Conservation (phyloP, 2,329 filamentous ascomycete genomes). For the Fusarium nodosum region DNA sequence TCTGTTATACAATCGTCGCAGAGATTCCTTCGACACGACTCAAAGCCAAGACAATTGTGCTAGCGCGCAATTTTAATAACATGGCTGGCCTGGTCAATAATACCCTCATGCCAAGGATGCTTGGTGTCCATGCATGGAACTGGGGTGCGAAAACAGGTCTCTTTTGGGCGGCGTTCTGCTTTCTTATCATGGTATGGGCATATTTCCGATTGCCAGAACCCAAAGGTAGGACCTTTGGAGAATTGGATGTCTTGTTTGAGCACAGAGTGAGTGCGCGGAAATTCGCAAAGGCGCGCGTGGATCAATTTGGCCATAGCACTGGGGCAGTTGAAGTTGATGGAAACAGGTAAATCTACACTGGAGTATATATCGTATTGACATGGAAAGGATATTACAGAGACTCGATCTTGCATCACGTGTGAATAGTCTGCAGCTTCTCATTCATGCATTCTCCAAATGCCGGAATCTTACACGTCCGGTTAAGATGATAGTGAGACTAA, state of each 20-base stretch:
- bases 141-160: slow-evolving; percentile 64
- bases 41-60: slow-evolving; percentile 61
- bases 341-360: neutral
- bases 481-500: neutral
- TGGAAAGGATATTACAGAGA: neutral
- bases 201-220: slow-evolving; percentile 68
- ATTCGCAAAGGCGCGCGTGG: slow-evolving; percentile 50
- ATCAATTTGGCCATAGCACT: slow-evolving; percentile 38
- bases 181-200: slow-evolving; percentile 63
- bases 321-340: slow-evolving; percentile 39
- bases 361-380: neutral
- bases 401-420: neutral
- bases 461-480: slow-evolving; percentile 6
- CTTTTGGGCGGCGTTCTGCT: slow-evolving; percentile 58
- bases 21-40: slow-evolving; percentile 62
- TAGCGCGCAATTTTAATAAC: slow-evolving; percentile 64
- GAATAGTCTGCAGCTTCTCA: neutral
- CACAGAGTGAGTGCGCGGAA: slow-evolving; percentile 58
- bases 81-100: slow-evolving; percentile 62
- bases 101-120: slow-evolving; percentile 60
- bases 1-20: slow-evolving; percentile 86
- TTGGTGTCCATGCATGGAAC: slow-evolving; percentile 60
- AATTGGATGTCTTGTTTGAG: slow-evolving; percentile 69
- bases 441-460: neutral
- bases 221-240: slow-evolving; percentile 64